phyloP scores from a whole-genome alignment of 139 green algal genomes.

The Chlamydomonas schloesseri region DNA sequence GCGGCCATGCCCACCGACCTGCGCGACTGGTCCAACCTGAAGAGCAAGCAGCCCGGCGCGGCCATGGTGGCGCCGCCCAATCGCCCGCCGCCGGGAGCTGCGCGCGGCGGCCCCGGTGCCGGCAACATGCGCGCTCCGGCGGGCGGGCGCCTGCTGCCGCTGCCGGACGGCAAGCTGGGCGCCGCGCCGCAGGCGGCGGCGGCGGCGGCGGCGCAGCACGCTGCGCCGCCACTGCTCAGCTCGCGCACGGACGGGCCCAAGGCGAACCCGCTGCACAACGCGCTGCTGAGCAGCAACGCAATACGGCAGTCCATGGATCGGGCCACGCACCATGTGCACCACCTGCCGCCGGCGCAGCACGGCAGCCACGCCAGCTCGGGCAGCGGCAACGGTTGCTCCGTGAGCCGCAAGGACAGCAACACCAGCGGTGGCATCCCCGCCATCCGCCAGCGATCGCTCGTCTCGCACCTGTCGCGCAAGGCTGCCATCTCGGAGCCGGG shows the following conservation, averaged over 20 bases:
- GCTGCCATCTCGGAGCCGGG: slow-evolving; percentile 13
- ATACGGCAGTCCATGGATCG: slow-evolving; percentile 8
- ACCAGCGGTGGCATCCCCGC: neutral
- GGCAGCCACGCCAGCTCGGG: neutral
- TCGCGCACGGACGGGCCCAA: neutral
- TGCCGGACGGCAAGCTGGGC: neutral
- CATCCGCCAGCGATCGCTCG: neutral
- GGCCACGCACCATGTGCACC: neutral
- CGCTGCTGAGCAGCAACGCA: neutral
- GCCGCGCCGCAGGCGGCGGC: neutral
- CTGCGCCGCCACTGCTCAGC: neutral
- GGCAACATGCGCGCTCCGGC: no score
- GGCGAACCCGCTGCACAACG: neutral
- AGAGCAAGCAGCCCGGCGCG: slow-evolving; percentile 1
- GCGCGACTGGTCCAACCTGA: neutral
- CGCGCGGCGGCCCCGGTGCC: no score
- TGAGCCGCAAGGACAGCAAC: neutral
- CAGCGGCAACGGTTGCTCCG: neutral
- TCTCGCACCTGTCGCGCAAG: neutral
- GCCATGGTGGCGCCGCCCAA: neutral
- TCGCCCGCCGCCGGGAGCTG: no score
- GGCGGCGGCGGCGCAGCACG: neutral
- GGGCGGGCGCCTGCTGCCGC: no score
- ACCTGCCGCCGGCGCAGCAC: no score
- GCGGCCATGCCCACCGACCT: slow-evolving; percentile 22